Base-by-base conservation (phyloP, 768 basidiomycete genomes). In the Mycena vitilis region DNA sequence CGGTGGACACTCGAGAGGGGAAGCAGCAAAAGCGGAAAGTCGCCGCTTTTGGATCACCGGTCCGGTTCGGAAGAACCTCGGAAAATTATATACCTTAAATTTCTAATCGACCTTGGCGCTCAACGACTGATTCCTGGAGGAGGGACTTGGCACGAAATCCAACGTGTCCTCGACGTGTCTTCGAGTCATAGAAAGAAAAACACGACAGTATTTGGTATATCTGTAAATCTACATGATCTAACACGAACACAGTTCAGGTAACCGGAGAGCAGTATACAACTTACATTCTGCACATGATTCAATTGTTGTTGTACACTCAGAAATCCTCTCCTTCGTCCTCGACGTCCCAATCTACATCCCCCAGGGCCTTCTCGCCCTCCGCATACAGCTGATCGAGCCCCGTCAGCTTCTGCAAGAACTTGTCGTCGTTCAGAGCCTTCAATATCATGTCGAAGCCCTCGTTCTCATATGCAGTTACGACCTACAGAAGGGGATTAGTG, bases 371-470 rank as follows among this genome's bases (percentile, higher is more conserved):
- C 75, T 95, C 91, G 2, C 91, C 90, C 73, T 95, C 94, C 22
- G 84, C 83, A 73, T 92, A 89, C 73, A 96, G 78, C 77, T 87
- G 85, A 78, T 95, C 92, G 67, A 96, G 78, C 5, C 95, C 95
- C 0, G 94, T 95, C 68, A 96, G 73, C 64, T 80, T 77, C 77
- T 94, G 92, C 37, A 96, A 80, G 74, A 89, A 94, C 58, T 89
- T 88, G 7, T 83, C 80, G 71, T 98, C 95, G 71, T 95, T 94
- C 78, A 95, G 96, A 5, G 92, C 96, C 66, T 87, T 81, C 22
- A 92, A 76, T 18, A 98, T 78, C 89, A 96, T 91, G 18, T 83
- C 83, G 73, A 95, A 95, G 0, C 96, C 95, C 36, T 90, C 82
- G n/a, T 80, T 81, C 71, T 92, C 89, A 77, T 98, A 99, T 13